Percentiles rank a stretch among this genome's conserved stretches.
Evolutionary conservation across 768 basidiomycete genomes (phyloP).

Genomic region (Phanerodontia chrysosporium): DNA sequence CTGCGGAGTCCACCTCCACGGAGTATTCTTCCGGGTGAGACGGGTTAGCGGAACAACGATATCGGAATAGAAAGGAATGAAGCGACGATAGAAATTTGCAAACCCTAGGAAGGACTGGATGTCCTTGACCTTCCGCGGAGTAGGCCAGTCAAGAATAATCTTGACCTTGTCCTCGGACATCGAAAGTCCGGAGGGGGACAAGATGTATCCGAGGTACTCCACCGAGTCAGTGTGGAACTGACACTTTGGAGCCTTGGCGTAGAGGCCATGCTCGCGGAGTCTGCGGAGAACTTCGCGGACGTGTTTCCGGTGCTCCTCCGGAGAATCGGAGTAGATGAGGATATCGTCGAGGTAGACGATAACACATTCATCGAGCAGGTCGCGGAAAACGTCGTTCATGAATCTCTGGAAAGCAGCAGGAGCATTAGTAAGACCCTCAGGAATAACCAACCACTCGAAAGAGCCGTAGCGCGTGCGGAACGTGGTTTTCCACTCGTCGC

Average conservation of each 20-base stretch:
- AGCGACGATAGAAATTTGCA: slow-evolving; percentile 28
- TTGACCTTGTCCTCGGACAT: slow-evolving; percentile 41
- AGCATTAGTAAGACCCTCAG: slow-evolving; percentile 25
- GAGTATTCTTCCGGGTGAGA: slow-evolving; percentile 25
- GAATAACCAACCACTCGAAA: slow-evolving; percentile 33
- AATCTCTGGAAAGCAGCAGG: slow-evolving; percentile 10
- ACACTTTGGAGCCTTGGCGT: slow-evolving; percentile 28
- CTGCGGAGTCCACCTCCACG: slow-evolving; percentile 17
- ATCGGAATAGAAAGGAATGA: slow-evolving; percentile 29
- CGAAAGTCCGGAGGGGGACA: slow-evolving; percentile 25
- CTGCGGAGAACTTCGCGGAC: slow-evolving; percentile 15
- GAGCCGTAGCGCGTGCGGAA: slow-evolving; percentile 34
- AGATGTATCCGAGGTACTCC: slow-evolving; percentile 39
- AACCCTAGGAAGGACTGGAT: slow-evolving; percentile 31
- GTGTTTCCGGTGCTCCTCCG: slow-evolving; percentile 15
- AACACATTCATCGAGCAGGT: slow-evolving; percentile 10
- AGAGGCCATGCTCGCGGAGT: slow-evolving; percentile 29
- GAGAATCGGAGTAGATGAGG: slow-evolving; percentile 13
- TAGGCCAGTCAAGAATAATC: slow-evolving; percentile 27
- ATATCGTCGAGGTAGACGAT: slow-evolving; percentile 14
- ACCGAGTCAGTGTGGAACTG: slow-evolving; percentile 33
- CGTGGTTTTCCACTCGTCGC: slow-evolving; percentile 36
- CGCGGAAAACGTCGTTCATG: slow-evolving; percentile 13
- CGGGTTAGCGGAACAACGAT: slow-evolving; percentile 28
- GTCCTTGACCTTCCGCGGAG: slow-evolving; percentile 22